Evolutionary conservation across 73 alveolate species (phyloP), one percentile per base, ranked within the genome.

Genomic region (Paramecium sonneborni): DNA sequence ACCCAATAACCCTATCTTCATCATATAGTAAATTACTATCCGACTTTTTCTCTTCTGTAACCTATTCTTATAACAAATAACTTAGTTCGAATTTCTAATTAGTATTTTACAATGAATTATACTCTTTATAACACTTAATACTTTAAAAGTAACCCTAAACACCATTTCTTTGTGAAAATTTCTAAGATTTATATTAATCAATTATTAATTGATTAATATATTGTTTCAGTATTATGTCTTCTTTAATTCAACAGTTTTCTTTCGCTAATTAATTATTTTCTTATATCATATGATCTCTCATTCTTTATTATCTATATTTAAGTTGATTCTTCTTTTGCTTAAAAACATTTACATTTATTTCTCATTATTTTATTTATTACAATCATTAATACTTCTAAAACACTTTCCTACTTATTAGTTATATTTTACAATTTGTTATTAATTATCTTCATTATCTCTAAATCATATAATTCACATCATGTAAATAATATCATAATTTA

Each of bases 1-100:
- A 74, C 94, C 98, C 98, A 96, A 52, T 37, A 32, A 74, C 94
- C 98, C 98, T 95, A 52, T 96, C 94, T 11, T 97, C 98, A 15
- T 93, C 96, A 48, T 96, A 96, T 9, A 93, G 88, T 3, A 97
- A 96, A 6, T 97, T 97, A 41, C 96, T 62, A 46, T 90, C 85
- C 90, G 91, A 95, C 43, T 62, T 30, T 62, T 62, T 62, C 26
- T 62, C 24, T 21, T 62, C 84, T 62, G 39, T 30, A 62, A 11
- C 20, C 39, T 30, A 12, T 62, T 26, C 24, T 62, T 26, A 62
- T 62, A 62, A 62, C 84, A 44, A 62, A 23, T 62, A 30, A 32
- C 26, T 26, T 11, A 26, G 44, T 62, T 62, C 84, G 24, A 62
- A 62, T 30, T 62, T 62, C 20, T 62, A 26, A 12, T 62, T 11